These are phyloP conservation scores for Trypanosoma melophagium DNA, from an alignment of 208 protist genomes.

Conservation along the genomic window DNA sequence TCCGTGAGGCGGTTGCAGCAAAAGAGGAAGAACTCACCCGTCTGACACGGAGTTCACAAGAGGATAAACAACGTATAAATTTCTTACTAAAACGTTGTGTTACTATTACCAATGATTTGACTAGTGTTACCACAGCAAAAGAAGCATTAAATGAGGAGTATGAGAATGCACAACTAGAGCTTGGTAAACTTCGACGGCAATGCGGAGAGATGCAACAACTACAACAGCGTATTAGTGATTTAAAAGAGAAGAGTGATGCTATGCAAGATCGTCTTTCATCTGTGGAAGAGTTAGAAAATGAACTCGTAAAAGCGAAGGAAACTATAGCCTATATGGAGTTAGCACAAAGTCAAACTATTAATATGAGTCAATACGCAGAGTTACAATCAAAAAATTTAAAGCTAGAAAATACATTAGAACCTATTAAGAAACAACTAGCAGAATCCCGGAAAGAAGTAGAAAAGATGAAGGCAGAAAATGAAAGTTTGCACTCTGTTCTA, in stretches of 20 bases:
- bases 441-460: conserved; percentile 69
- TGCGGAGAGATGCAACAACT: conserved; percentile 44
- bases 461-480: conserved; percentile 53
- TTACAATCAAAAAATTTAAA: conserved; percentile 72
- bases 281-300: conserved; percentile 65
- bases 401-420: conserved; percentile 65
- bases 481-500: conserved; percentile 62
- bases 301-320: conserved; percentile 85
- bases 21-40: conserved; percentile 47
- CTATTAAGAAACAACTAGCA: conserved; percentile 66
- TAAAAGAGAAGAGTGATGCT: conserved; percentile 48
- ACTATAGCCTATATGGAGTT: conserved; percentile 89
- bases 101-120: conserved; percentile 48
- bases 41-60: conserved; percentile 41
- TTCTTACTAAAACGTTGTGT: conserved; percentile 81
- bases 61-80: conserved; percentile 80
- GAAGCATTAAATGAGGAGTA: conserved; percentile 52
- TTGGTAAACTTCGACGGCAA: conserved; percentile 53
- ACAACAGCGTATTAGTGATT: conserved; percentile 42
- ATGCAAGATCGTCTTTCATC: conserved; percentile 60
- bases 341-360: conserved; percentile 70
- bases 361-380: conserved; percentile 82
- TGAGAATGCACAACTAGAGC: conserved; percentile 45
- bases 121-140: conserved; percentile 28
- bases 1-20: conserved; percentile 46